Evolutionary conservation across 2,329 filamentous ascomycete species (phyloP), one percentile per base, ranked within the genome.

Genomic region (Colletotrichum agaves): DNA sequence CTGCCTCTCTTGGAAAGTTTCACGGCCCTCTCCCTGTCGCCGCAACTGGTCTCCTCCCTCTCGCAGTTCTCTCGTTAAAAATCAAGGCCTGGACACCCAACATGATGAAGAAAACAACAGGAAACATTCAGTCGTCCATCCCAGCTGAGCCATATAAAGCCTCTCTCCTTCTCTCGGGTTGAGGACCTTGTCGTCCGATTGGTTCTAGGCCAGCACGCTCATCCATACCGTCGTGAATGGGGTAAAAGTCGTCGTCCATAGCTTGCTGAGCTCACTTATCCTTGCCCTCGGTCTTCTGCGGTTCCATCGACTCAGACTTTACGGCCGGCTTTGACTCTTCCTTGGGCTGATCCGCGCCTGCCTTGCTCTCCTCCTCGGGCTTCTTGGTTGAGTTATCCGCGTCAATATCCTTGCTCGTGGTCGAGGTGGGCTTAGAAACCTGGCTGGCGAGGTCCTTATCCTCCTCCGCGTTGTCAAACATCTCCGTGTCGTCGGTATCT

Each of bases 381-480:
- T 73, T 74, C 71, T 49, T 43, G 72, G 69, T 60, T 74, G 76
- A 73, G 72, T 77, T 49, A 69, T 69, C 56, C 71, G 62, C 35
- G 6, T 67, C 50, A 46, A 41, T 33, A 35, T 70, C 66, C 69
- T 61, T 67, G 61, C 44, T 61, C n/a, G 69, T 37, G 47, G 61
- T 58, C 17, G 69, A 67, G 27, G 64, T 66, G 8, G 59, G 13
- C 82, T 93, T 94, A 77, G 88, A 87, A 69, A 96, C 92, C 82
- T 97, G 93, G 78, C 91, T 94, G 72, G 88, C 90, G 71, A 94
- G 85, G 77, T 97, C 94, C 78, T 93, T 93, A 76, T 97, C 93
- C 76, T 97, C 93, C 77, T 93, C 91, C 74, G 83, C 80, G 76
- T 94, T 91, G 79, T 98, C 93, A 81, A 98, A 97, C 90, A 97